Base-by-base conservation (phyloP, 2,329 filamentous ascomycete genomes). In the Biscogniauxia mediterranea region DNA sequence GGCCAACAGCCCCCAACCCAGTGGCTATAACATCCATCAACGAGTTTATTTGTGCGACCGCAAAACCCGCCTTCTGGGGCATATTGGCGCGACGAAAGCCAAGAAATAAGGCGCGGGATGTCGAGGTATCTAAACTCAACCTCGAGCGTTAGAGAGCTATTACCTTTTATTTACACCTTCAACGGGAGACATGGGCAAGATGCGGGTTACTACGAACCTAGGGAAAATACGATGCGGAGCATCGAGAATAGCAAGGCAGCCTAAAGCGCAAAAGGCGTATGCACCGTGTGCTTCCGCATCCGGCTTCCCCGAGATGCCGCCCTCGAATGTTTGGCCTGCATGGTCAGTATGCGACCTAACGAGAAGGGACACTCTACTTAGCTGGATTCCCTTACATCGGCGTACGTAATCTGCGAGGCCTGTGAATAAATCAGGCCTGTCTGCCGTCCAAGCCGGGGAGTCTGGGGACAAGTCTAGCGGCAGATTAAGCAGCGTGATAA, bases 1-100 rank as follows among this genome's bases (percentile, higher is more conserved):
- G 94, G 89, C 92, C 93, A 99, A 79, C 93, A 98, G 58, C 90
- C 91, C 58, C 95, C 95, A 38, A 97, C 90, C 95, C 95, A 99
- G 77, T 97, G 94, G 74, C 92, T 96, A 79, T 99, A 99, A 79
- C 95, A 99, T 53, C 94, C 95, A 76, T 99, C 95, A 32, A 98
- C 95, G 32, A 99, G 84, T 79, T 99, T 99, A 82, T 98, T 98
- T 26, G 94, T 97, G 68, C 95, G 89, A 63, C 95, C 95, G 50
- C 92, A 90, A 73, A 97, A 93, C 42, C 95, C 95, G 66, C 93
- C 93, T 75, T 98, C 95, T 3, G 94, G 95, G 28, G 88, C 87
- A 74, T 94, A 91, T 76, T 99, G 95, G 62, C 93, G 89, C 52
- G 91, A 88, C 7, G 92, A 94, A 49, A 99, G 85, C 93, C 95